Percentiles rank a stretch among this genome's conserved stretches.
Conservation (phyloP, 2,329 filamentous ascomycete genomes). For the Triangularia setosa region DNA sequence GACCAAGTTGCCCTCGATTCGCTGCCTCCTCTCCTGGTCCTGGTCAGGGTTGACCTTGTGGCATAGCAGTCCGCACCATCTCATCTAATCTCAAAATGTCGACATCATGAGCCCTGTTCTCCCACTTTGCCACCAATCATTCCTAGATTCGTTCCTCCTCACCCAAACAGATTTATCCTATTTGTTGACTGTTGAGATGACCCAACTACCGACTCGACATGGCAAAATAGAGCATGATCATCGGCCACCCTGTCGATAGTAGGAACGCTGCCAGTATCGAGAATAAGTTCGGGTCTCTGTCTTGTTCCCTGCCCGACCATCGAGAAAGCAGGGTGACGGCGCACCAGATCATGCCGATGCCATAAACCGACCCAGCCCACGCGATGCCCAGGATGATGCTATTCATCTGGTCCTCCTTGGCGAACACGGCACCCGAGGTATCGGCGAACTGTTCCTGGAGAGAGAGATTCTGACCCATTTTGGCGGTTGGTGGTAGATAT, state of each 20-base stretch:
- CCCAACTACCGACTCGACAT: conserved; percentile 6
- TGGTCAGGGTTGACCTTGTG: not conserved
- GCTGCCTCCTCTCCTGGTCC: not conserved
- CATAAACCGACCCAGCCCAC: conserved; percentile 37
- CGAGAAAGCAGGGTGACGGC: conserved; percentile 40
- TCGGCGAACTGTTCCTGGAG: conserved; percentile 33
- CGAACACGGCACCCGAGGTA: conserved; percentile 34
- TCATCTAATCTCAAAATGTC: not conserved
- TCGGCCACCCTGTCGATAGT: conserved; percentile 24
- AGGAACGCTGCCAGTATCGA: conserved; percentile 26
- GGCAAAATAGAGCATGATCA: conserved; percentile 25
- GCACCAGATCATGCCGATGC: conserved; percentile 40
- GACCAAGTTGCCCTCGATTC: not conserved
- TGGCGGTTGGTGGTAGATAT: conserved; percentile 15
- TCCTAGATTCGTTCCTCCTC: not conserved
- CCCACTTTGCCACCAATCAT: not conserved
- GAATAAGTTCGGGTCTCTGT: conserved; percentile 21
- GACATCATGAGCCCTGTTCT: not conserved
- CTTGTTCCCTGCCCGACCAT: conserved; percentile 39
- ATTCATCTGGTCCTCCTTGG: conserved; percentile 29
- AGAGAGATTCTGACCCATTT: conserved; percentile 41
- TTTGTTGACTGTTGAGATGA: too few relatives aligned
- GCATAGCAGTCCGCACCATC: not conserved
- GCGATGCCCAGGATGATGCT: conserved; percentile 33
- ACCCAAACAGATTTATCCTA: not conserved